Evolutionary conservation across 2,329 filamentous ascomycete genomes (phyloP), one percentile per base, ranked within the genome.

Genomic region (Lomentospora prolificans): DNA sequence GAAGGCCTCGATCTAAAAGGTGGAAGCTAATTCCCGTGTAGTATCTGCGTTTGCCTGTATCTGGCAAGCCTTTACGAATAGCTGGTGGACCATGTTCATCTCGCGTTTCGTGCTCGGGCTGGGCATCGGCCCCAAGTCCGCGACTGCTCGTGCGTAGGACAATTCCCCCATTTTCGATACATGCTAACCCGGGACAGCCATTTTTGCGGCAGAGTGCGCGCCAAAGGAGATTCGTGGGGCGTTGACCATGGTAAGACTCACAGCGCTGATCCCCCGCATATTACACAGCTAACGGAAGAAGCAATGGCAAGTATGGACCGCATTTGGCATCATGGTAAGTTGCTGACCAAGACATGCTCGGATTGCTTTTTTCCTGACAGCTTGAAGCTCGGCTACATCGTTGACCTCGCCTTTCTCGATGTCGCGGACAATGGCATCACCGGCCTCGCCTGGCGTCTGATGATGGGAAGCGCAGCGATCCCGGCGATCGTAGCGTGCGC

Each of bases 31-130:
- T 33, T 5, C 17, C 28, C 69, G 79, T 19, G 74, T 41, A 55
- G 54, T 89, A 60, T 84, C 83, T 0, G 75, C 77, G 12, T 58
- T 75, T 2, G 72, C 80, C 12, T 78, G 77, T 59, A 78, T 82
- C 60, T 76, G 75, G 69, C 72, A 76, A 58, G 70, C 68, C 3
- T 73, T 74, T 25, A 72, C 72, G 24, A 72, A 73, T 51, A 73
- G 66, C 3, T 75, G 72, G 85, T 85, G 78, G 75, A 80, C 86
- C 62, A 80, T 89, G 74, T 85, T 90, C 63, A 77, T 87, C 54
- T 82, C 85, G 4, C 79, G 87, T 9, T 87, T 90, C 64, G 70
- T 77, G 22, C 76, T 90, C 17, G 87, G 87, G 0, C 77, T 90
- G 24, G 85, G 84, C 1, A 86, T 89, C 56, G 85, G 85, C 0